Conservation (phyloP, 192 early-diverging fungal species). For the Gamsiella multidivaricata region DNA sequence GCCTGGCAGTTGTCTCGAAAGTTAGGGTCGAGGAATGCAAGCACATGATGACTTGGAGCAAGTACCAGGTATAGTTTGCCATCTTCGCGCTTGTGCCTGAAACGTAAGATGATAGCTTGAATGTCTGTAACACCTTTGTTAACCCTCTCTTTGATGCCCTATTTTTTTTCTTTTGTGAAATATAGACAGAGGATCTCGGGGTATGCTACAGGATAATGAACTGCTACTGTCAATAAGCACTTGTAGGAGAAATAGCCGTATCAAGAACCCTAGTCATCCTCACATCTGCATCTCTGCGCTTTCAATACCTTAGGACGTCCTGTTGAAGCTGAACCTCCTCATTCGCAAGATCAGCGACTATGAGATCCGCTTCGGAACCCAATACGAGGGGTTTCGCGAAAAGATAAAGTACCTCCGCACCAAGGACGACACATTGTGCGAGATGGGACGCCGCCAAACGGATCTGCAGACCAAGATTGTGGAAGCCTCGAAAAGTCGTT, state of each 20-base stretch:
- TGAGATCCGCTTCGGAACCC: slow-evolving; percentile 40
- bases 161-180: background rate
- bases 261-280: no score
- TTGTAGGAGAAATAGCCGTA: no score
- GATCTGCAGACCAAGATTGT: slow-evolving; percentile 29
- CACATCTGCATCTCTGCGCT: no score
- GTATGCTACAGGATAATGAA: no score
- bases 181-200: slow-evolving; percentile 50
- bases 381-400: slow-evolving; percentile 46
- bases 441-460: slow-evolving; percentile 34
- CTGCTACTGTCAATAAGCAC: no score
- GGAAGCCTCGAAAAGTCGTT: slow-evolving; percentile 28
- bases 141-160: background rate
- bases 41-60: slow-evolving; percentile 54
- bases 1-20: slow-evolving; percentile 35
- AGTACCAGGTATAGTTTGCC: slow-evolving; percentile 34
- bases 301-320: slow-evolving; percentile 25
- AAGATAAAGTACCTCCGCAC: slow-evolving; percentile 41
- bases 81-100: background rate
- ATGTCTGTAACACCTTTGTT: background rate
- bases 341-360: slow-evolving; percentile 54
- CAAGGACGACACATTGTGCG: slow-evolving; percentile 46
- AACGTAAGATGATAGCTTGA: background rate
- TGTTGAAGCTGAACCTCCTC: slow-evolving; percentile 46
- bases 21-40: slow-evolving; percentile 53